Base-by-base conservation (phyloP, 106 monocot genomes). In the Acorus gramineus region DNA sequence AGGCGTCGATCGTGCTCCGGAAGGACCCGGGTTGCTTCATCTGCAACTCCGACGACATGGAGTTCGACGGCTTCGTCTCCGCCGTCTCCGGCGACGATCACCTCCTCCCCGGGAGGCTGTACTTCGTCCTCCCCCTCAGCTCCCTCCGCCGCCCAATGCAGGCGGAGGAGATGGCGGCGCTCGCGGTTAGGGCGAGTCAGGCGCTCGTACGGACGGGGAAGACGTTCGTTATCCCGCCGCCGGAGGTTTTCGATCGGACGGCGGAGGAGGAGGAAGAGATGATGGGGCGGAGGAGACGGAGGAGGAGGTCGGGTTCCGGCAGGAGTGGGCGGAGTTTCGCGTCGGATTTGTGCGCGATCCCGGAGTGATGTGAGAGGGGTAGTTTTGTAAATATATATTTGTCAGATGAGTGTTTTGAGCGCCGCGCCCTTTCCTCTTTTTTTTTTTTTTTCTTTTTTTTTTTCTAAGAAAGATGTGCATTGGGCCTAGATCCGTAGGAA, bases 21-120 rank as follows among this genome's bases (percentile, higher is more conserved):
- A 73, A 52, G 52, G 63, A 42, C 3, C 5, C 52, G 8, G n/a
- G 49, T 2, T 65, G 50, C 58, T 73, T 73, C 58, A 11, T 73
- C 50, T 73, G 73, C 65, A 66, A 66, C 52, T 56, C 65, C 42
- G 73, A 73, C 57, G 73, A 73, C 50, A 58, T 73, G 73, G 73
- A 73, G 64, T 66, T 73, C 3, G 73, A 73, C 3, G 73, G 65
- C 50, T 58, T 54, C 52, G 49, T 73, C 5, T 51, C 65, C 10
- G 65, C 73, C 50, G 12, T 73, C 14, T 44, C 14, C 10, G 42
- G 13, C 50, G 58, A 66, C 58, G 56, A 4, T n/a, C 10, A 11
- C 57, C 65, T 73, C 8, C 73, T 42, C 42, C 50, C 57, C 43
- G 73, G 73, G 13, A 64, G 52, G 51, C 64, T 73, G 4, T 73